A percentile compares a stretch with the other conserved stretches of the same genome.
phyloP scores from a whole-genome alignment of 257 asterid genomes.

The Misopates orontium region DNA sequence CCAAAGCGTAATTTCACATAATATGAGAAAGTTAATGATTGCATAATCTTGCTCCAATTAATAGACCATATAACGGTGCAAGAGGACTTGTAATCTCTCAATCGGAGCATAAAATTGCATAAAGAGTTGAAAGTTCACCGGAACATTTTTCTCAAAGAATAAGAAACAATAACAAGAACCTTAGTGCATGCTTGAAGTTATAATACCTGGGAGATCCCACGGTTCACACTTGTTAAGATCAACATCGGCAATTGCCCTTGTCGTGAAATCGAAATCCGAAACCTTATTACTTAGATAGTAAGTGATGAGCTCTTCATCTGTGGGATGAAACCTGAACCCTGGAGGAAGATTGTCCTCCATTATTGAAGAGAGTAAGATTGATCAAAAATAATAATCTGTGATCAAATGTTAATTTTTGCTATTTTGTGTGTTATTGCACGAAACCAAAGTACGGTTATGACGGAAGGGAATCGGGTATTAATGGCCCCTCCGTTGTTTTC shows the following conservation, averaged over 20 bases:
- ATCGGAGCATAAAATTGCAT: no score
- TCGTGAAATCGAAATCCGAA: conserved; percentile 50
- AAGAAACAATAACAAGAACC: no score
- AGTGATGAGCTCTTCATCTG: conserved; percentile 80
- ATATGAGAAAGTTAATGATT: not conserved
- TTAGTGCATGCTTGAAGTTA: not conserved
- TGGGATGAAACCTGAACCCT: conserved; percentile 86
- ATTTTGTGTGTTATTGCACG: not conserved
- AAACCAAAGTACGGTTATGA: conserved; percentile 32
- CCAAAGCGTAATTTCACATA: no score
- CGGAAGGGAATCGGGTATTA: conserved; percentile 28
- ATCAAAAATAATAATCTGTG: not conserved
- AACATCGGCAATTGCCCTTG: conserved; percentile 65
- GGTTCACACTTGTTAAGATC: conserved; percentile 84
- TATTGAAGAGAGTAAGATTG: not conserved
- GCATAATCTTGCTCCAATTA: not conserved
- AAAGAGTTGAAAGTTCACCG: no score
- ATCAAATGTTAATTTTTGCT: not conserved
- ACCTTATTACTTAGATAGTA: conserved; percentile 63
- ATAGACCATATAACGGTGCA: no score
- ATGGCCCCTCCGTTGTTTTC: conserved; percentile 31
- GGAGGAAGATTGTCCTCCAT: conserved; percentile 87
- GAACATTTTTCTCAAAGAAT: no score
- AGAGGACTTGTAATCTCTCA: no score
- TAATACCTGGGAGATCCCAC: conserved; percentile 90